A percentile compares a stretch with the other conserved stretches of the same genome.
These are phyloP conservation scores for Pleurotus tuber-regium DNA, from an alignment of 768 basidiomycete species.

Conservation along the genomic window DNA sequence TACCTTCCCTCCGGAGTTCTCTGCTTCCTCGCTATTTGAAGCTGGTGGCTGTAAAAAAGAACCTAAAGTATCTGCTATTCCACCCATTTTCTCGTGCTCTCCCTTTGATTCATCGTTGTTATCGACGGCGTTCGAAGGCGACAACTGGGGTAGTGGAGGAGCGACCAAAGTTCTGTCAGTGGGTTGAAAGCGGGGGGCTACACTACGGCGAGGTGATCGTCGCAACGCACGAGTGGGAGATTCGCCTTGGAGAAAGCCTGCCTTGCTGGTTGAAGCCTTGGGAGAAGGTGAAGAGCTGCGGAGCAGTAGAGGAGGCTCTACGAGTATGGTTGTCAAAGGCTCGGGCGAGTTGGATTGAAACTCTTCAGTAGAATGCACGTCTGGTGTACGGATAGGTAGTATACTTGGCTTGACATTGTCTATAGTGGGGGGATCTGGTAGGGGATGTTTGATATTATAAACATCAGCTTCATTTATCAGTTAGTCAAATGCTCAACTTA, in stretches of 20 bases:
- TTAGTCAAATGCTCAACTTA: too few species aligned
- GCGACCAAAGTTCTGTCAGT: too few species aligned
- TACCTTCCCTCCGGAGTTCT: slow-evolving; percentile 1
- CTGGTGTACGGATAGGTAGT: too few species aligned
- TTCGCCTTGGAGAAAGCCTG: not conserved
- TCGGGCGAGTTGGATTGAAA: not conserved
- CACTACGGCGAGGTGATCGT: slow-evolving; percentile 14
- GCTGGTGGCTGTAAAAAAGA: too few species aligned
- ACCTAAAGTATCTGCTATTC: too few species aligned
- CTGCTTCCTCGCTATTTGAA: not conserved
- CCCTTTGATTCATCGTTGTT: too few species aligned
- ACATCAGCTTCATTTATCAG: too few species aligned
- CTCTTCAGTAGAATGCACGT: not conserved
- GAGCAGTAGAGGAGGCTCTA: not conserved
- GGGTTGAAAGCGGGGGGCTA: too few species aligned
- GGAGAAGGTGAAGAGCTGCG: not conserved
- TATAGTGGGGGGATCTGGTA: too few species aligned
- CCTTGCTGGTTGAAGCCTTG: not conserved
- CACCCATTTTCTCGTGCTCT: not conserved
- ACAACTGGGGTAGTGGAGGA: too few species aligned
- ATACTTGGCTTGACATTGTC: not conserved
- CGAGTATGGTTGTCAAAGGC: not conserved
- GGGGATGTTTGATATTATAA: too few species aligned
- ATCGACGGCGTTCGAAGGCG: too few species aligned
- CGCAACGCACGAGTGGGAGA: slow-evolving; percentile 1